These are phyloP conservation scores for Leishmania mexicana DNA, from an alignment of 208 protist genomes.

Conservation along the genomic window DNA sequence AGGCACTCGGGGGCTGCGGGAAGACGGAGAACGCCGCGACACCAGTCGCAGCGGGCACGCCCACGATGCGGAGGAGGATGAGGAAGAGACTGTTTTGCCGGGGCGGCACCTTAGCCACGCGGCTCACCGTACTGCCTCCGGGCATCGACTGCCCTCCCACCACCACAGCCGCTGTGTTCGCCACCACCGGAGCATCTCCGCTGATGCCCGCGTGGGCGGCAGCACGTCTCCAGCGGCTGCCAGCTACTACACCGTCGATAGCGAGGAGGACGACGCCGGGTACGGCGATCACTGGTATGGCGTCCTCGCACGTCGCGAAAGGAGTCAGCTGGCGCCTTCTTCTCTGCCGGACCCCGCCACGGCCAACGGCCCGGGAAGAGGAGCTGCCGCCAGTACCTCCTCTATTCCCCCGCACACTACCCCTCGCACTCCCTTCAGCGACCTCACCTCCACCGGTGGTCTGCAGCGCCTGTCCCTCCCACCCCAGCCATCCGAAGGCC, in stretches of 20 bases:
- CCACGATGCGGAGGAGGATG: neutral
- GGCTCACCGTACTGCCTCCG: neutral
- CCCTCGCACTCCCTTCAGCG: constrained; percentile 12
- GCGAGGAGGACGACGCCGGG: constrained; percentile 6
- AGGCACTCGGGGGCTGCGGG: neutral
- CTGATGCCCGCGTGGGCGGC: constrained; percentile 6
- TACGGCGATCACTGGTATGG: constrained; percentile 11
- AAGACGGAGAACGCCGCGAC: neutral
- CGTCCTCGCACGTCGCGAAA: neutral
- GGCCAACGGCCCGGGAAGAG: neutral
- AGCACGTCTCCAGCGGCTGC: neutral
- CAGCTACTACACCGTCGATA: neutral
- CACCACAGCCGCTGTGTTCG: no score
- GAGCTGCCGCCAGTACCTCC: neutral
- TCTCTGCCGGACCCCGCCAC: constrained; percentile 11
- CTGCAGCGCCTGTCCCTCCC: constrained; percentile 5
- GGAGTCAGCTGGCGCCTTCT: neutral
- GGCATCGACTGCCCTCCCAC: neutral
- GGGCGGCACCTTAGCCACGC: neutral
- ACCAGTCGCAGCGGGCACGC: neutral
- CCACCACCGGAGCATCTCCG: constrained; percentile 11
- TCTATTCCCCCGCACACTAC: constrained; percentile 3
- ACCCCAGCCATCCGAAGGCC: constrained; percentile 14
- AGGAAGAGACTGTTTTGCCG: neutral
- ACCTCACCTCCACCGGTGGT: neutral